Conservation (phyloP, 495 filamentous ascomycete species). For the Penicillium robsamsonii region DNA sequence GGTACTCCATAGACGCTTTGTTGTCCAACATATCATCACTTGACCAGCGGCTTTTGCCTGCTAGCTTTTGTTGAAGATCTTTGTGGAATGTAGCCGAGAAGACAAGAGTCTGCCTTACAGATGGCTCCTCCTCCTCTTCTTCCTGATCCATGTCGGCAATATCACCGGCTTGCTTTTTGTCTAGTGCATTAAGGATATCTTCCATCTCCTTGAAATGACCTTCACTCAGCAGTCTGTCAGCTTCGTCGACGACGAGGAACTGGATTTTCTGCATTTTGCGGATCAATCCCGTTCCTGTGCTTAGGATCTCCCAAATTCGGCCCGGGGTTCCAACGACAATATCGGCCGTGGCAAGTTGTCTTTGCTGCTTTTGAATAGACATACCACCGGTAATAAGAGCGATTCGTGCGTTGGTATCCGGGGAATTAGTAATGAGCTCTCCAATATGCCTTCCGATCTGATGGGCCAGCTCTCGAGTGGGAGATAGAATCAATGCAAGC, state of each 20-base stretch:
- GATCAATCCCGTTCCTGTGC: conserved; percentile 58
- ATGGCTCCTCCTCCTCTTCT: conserved; percentile 22
- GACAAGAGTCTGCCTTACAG: conserved; percentile 71
- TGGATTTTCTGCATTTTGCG: conserved; percentile 64
- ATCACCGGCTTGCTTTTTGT: conserved; percentile 49
- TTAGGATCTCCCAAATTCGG: conserved; percentile 89
- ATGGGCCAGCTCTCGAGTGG: conserved; percentile 89
- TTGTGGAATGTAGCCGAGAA: conserved; percentile 97
- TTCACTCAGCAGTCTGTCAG: conserved; percentile 86
- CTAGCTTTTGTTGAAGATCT: conserved; percentile 82
- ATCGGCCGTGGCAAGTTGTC: conserved; percentile 71
- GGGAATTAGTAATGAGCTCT: conserved; percentile 58
- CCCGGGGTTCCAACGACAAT: conserved; percentile 92
- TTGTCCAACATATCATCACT: conserved; percentile 61
- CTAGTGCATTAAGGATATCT: conserved; percentile 75
- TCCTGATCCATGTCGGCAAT: conserved; percentile 40
- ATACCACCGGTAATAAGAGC: conserved; percentile 87
- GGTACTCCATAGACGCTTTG: conserved; percentile 84
- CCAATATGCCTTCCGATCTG: conserved; percentile 81
- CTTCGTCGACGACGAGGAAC: conserved; percentile 91
- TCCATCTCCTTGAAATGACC: conserved; percentile 93
- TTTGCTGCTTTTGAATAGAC: conserved; percentile 87
- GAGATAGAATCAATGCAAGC: conserved; percentile 85
- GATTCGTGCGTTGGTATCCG: conserved; percentile 60
- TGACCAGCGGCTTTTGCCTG: conserved; percentile 62